phyloP scores from a whole-genome alignment of 176 grass and related monocot genomes.

The Oryza nivara region DNA sequence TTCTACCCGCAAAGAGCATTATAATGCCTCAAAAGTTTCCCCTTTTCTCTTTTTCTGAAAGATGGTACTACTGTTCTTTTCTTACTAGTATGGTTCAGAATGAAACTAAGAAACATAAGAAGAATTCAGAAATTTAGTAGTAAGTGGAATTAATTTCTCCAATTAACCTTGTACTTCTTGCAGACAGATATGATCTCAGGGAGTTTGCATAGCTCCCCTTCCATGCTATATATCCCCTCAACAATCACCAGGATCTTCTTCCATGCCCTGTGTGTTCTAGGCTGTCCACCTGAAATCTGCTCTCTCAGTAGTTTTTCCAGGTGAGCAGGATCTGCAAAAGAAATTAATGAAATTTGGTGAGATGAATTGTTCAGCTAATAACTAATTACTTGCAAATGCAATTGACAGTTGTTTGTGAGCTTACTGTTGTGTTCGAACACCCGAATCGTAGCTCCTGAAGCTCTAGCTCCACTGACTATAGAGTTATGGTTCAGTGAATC shows the following conservation, averaged over 20 bases:
- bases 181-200: slow-evolving; percentile 90
- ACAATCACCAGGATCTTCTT: slow-evolving; percentile 97
- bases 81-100: neutral
- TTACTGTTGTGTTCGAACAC: slow-evolving; percentile 98
- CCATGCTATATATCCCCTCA: slow-evolving; percentile 98
- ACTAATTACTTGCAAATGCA: neutral
- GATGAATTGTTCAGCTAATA: neutral
- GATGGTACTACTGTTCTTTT: neutral
- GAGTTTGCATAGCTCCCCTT: slow-evolving; percentile 91
- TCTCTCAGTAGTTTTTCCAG: slow-evolving; percentile 88
- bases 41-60: neutral
- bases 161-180: slow-evolving; percentile 90
- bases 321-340: slow-evolving; percentile 65
- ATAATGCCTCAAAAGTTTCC: too few relatives aligned
- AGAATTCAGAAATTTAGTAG: neutral
- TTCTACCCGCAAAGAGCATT: too few relatives aligned
- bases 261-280: slow-evolving; percentile 84
- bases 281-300: slow-evolving; percentile 81
- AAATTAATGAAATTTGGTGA: slow-evolving; percentile 7
- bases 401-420: slow-evolving; percentile 19
- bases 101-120: slow-evolving; percentile 24
- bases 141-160: neutral
- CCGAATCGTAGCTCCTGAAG: slow-evolving; percentile 76
- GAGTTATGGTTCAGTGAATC: slow-evolving; percentile 97
- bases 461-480: slow-evolving; percentile 89